Evolutionary conservation across 1,284 basidiomycete species (phyloP).

Genomic region (Albatrellus sp.): DNA sequence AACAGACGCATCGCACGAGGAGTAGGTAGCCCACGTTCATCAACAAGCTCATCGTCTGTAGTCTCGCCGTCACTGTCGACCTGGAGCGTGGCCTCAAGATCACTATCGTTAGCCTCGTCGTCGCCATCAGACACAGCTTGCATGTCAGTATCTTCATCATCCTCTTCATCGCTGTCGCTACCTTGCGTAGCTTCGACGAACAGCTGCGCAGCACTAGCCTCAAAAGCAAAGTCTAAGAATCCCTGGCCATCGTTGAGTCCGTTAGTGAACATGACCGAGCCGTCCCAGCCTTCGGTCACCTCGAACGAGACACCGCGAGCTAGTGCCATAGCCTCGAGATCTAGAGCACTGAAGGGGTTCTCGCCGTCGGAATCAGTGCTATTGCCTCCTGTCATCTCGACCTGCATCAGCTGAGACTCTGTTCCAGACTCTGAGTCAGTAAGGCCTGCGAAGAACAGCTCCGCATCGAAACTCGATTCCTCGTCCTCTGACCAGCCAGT

Average conservation of each 20-base stretch:
- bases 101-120: constrained; percentile 25
- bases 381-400: constrained; percentile 20
- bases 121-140: constrained; percentile 16
- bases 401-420: constrained; percentile 14
- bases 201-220: constrained; percentile 35
- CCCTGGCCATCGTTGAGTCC: constrained; percentile 38
- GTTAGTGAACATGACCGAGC: constrained; percentile 57
- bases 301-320: constrained; percentile 26
- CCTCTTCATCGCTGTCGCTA: constrained; percentile 23
- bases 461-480: constrained; percentile 65
- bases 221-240: constrained; percentile 45
- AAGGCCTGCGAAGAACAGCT: constrained; percentile 66
- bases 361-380: constrained; percentile 19
- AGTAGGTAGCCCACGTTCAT: constrained; percentile 57
- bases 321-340: constrained; percentile 8
- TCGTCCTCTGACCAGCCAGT: constrained; percentile 58
- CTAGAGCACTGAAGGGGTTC: constrained; percentile 12
- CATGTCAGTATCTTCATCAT: constrained; percentile 14
- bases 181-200: constrained; percentile 27
- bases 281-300: constrained; percentile 59
- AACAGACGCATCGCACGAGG: constrained; percentile 62
- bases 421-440: constrained; percentile 33
- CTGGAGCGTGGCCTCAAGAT: constrained; percentile 24
- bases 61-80: constrained; percentile 36
- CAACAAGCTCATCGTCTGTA: constrained; percentile 73